Conservation (phyloP, 139 green algal genomes). For the Gonium pectorale region DNA sequence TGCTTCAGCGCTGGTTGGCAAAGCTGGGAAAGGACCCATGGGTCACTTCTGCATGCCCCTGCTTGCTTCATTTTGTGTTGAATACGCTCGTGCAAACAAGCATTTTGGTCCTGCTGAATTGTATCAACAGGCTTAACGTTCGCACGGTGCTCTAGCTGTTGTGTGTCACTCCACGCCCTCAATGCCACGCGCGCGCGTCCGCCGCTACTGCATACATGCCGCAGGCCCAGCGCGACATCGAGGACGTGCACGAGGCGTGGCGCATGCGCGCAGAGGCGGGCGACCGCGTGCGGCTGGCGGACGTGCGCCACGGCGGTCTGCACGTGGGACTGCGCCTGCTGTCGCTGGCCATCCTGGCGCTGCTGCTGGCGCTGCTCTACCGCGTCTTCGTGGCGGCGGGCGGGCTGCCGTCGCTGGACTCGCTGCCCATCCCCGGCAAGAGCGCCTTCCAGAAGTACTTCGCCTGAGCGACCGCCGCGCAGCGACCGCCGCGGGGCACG, state of each 20-base stretch:
- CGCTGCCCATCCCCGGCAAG: no score
- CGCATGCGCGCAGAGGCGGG: conserved; percentile 41
- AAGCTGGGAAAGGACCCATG: no score
- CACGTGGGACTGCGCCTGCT: conserved; percentile 24
- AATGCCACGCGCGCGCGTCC: not conserved
- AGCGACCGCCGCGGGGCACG: no score
- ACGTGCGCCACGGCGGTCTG: conserved; percentile 8
- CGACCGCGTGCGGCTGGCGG: conserved; percentile 17
- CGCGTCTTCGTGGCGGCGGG: conserved; percentile 17
- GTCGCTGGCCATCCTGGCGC: conserved; percentile 6
- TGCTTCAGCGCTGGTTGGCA: no score
- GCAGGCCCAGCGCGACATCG: conserved; percentile 52
- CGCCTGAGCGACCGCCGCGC: no score
- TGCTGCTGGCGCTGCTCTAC: conserved; percentile 28
- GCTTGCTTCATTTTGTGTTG: no score
- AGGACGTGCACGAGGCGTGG: conserved; percentile 68
- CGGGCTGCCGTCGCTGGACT: no score
- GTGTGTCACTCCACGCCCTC: not conserved
- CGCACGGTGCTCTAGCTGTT: not conserved
- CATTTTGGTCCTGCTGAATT: no score
- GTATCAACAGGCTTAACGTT: not conserved
- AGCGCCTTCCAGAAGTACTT: no score
- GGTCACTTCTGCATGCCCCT: not conserved
- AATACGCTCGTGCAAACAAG: no score
- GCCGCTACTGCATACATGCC: no score